Base-by-base conservation (phyloP, 208 protist genomes). In the Leishmania amazonensis region DNA sequence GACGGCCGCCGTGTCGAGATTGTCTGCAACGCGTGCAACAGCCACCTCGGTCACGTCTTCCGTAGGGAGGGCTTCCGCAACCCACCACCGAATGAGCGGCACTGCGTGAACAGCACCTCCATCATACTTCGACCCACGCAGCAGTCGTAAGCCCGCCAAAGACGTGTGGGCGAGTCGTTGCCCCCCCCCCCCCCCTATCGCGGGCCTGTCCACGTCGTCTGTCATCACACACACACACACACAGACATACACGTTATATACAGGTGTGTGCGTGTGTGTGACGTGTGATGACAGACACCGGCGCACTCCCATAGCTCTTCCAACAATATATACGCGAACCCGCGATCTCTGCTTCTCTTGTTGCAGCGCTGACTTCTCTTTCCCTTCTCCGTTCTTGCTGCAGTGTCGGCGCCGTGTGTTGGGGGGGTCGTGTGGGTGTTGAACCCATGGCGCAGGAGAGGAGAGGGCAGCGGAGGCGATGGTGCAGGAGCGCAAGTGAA, bases 31-130 rank as follows among this genome's bases (percentile, higher is more conserved):
- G 88, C 91, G 45, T 99, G 97, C 86, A 96, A 95, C 75, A 87
- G 95, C 28, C 97, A 99, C 85, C 90, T 99, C 35, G 97, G 97
- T 1, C 97, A 99, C 82, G 87, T 98, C 8, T 99, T 99, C 80
- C 89, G 95, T 42, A 89, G 89, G 9, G 97, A 99, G 84, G 88
- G 93, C 35, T 97, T 98, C 80, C 83, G 51, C 28, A 96, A 96
- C 74, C 95, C 97, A 1, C 90, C 92, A 51, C 92, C 94, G n/a
- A 98, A 99, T 78, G 90, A 98, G 86, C 90, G 97, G 35, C 95
- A 98, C 85, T 98, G 95, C 85, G 95, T 98, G 47, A 98, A 98
- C 87, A 90, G 79, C 81, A 95, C 92, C 2, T 90, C 94, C 11
- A 70, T 98, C 24, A 53, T 72, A 19, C 95, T 97, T 54, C 75